Evolutionary conservation across 2,329 filamentous ascomycete genomes (phyloP).

Genomic region (Diaporthe vexans): DNA sequence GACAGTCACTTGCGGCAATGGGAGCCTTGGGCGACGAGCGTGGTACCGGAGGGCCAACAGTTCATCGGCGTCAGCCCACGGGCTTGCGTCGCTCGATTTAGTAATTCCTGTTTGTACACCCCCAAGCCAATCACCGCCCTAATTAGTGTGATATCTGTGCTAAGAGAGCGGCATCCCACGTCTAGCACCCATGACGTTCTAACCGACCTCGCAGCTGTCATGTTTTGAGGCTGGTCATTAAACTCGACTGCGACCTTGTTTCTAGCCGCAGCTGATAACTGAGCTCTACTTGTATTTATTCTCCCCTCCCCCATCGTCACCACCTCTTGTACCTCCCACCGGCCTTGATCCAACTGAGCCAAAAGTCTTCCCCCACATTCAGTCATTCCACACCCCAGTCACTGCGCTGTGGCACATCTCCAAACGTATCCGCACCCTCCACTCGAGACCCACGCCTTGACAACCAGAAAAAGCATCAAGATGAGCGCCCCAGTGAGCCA

Average conservation of each 20-base stretch:
- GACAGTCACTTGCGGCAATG: background rate
- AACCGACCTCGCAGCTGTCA: background rate
- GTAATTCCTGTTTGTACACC: no score
- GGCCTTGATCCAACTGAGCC: background rate
- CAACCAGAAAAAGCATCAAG: slow-evolving; percentile 22
- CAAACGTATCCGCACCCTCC: background rate
- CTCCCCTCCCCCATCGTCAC: background rate
- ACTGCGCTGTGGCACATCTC: background rate
- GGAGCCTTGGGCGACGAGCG: no score
- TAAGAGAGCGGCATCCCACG: no score
- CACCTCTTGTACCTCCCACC: background rate
- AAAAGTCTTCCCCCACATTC: background rate
- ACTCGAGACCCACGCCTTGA: background rate
- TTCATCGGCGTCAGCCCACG: background rate
- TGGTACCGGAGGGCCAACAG: background rate
- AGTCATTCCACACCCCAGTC: background rate
- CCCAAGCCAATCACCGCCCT: no score
- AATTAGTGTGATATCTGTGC: no score
- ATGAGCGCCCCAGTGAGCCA: slow-evolving; percentile 68
- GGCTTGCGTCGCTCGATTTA: background rate
- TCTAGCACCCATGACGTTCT: no score
- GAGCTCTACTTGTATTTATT: background rate
- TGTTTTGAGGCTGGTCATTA: slow-evolving; percentile 20
- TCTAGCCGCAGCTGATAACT: background rate
- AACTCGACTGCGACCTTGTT: background rate